Percentiles rank a stretch among this genome's conserved stretches.
phyloP scores from a whole-genome alignment of 1,139 yeast genomes.

The Scheffersomyces cryptocercus region DNA sequence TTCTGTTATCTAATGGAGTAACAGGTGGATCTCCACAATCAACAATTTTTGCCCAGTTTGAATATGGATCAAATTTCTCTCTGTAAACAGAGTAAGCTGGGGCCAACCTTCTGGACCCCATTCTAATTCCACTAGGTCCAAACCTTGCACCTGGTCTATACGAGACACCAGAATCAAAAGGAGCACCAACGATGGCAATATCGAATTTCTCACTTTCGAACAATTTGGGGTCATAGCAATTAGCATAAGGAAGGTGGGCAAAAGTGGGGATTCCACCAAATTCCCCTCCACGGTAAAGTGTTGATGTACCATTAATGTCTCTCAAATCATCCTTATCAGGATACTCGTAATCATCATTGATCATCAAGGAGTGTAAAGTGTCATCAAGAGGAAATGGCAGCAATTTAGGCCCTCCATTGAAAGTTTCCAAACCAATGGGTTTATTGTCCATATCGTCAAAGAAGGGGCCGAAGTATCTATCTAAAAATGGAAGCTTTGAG shows the following conservation, averaged over 20 bases:
- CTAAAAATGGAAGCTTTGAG: no score
- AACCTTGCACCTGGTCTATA: constrained; percentile 34
- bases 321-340: no score
- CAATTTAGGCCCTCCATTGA: no score
- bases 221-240: constrained; percentile 31
- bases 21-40: constrained; percentile 21
- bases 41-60: constrained; percentile 15
- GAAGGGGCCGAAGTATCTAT: no score
- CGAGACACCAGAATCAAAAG: constrained; percentile 32
- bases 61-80: constrained; percentile 11
- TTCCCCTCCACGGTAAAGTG: constrained; percentile 37
- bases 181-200: constrained; percentile 33
- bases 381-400: no score
- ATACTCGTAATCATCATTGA: no score
- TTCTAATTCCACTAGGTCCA: constrained; percentile 28
- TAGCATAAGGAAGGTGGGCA: constrained; percentile 36
- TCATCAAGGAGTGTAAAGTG: no score
- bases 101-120: constrained; percentile 15
- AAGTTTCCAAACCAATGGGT: no score
- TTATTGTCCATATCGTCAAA: no score
- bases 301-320: constrained; percentile 18
- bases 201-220: constrained; percentile 19
- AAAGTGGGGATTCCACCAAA: constrained; percentile 46
- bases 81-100: constrained; percentile 22
- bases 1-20: constrained; percentile 16